Percentiles rank a stretch among this genome's conserved stretches.
phyloP scores from a whole-genome alignment of 2,329 filamentous ascomycete genomes.

The Neofusicoccum laricinum region DNA sequence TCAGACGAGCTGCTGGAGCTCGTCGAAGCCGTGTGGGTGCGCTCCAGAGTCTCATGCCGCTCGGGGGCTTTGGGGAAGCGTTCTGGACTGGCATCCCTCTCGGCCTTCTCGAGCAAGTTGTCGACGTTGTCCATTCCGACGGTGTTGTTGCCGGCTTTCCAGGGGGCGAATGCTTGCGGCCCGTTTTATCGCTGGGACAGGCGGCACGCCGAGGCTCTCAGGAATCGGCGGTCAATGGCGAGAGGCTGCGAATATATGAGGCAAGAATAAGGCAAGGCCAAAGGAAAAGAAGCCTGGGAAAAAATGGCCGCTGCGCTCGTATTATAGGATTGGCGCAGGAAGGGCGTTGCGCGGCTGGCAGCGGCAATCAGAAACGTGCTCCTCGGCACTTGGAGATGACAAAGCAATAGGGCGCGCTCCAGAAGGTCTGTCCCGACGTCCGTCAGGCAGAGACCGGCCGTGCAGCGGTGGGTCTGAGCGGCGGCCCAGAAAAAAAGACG shows the following conservation, averaged over 20 bases:
- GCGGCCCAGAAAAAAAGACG: neutral
- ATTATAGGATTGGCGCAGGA: neutral
- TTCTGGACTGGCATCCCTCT: conserved; percentile 52
- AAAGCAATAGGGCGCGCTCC: neutral
- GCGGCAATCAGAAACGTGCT: neutral
- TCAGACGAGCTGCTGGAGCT: conserved; percentile 39
- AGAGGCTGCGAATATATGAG: neutral
- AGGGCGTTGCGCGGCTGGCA: neutral
- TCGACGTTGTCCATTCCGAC: conserved; percentile 53
- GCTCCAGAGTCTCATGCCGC: conserved; percentile 48
- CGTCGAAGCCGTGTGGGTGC: conserved; percentile 55
- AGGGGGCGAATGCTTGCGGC: neutral
- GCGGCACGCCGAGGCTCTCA: neutral
- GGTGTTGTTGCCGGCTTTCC: neutral
- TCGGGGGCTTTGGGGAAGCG: conserved; percentile 48
- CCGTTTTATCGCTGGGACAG: neutral
- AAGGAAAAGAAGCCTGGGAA: neutral
- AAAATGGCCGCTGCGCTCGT: neutral
- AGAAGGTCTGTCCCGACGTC: neutral
- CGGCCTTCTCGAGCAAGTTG: conserved; percentile 52
- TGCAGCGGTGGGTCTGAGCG: conserved; percentile 5
- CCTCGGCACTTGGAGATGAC: conserved; percentile 11
- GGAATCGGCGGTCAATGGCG: neutral
- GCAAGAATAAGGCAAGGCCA: neutral
- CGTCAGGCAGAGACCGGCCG: neutral